Conservation (phyloP, 140 eudicot genomes). For the Ambrosia hybrid region DNA sequence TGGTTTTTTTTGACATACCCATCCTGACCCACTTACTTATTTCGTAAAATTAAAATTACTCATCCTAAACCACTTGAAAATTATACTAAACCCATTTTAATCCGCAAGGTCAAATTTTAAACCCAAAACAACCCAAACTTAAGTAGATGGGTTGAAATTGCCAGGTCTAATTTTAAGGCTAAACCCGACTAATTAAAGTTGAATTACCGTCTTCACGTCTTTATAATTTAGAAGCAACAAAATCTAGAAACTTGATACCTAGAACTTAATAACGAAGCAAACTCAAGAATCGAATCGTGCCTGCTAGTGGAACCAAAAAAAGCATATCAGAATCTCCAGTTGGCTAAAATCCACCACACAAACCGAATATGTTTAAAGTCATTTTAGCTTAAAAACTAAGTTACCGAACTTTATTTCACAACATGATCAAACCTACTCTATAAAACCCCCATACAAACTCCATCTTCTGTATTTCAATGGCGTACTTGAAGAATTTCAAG, state of each 20-base stretch:
- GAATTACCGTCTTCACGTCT: background rate
- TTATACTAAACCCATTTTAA: no score
- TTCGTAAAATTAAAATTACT: no score
- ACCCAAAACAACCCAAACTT: no score
- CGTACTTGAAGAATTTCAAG: slow-evolving; percentile 45
- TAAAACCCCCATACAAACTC: slow-evolving; percentile 23
- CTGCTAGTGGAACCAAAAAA: slow-evolving; percentile 26
- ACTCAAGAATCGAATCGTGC: slow-evolving; percentile 38
- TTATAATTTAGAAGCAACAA: background rate
- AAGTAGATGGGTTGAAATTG: no score
- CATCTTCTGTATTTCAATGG: slow-evolving; percentile 35
- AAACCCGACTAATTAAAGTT: no score
- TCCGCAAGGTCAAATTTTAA: no score
- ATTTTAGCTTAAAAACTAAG: slow-evolving; percentile 44
- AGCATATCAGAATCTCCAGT: slow-evolving; percentile 31
- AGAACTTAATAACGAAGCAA: slow-evolving; percentile 42
- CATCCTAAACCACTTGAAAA: no score
- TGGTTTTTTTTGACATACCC: no score
- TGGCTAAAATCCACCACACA: slow-evolving; percentile 30
- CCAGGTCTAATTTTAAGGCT: no score
- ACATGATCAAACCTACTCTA: slow-evolving; percentile 17
- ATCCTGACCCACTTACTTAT: no score
- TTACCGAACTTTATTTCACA: background rate
- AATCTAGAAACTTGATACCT: background rate
- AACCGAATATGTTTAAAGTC: slow-evolving; percentile 28